Percentiles rank a stretch among this genome's conserved stretches.
These are phyloP conservation scores for Spencermartinsiella europaea DNA, from an alignment of 805 yeast genomes.

Conservation along the genomic window DNA sequence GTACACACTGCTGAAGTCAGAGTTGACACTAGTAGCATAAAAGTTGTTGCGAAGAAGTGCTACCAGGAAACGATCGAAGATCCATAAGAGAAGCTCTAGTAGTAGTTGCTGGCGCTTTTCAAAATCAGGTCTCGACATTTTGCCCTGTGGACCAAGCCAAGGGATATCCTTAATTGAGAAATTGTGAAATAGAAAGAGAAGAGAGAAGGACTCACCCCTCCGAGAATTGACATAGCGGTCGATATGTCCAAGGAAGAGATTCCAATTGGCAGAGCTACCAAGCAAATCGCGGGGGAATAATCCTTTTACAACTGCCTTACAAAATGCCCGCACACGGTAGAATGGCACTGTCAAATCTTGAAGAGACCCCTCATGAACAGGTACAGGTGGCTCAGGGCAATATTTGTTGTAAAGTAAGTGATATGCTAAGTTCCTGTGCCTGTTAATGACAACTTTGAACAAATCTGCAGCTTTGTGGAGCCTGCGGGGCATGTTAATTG, in stretches of 20 bases:
- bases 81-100: slow-evolving; percentile 50
- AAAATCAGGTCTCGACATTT: slow-evolving; percentile 41
- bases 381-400: slow-evolving; percentile 1
- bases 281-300: slow-evolving; percentile 48
- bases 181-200: slow-evolving; percentile 32
- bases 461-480: background rate
- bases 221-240: slow-evolving; percentile 36
- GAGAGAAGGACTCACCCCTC: slow-evolving; percentile 34
- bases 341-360: background rate
- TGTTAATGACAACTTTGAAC: background rate
- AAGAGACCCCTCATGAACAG: background rate
- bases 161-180: slow-evolving; percentile 41
- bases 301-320: slow-evolving; percentile 35
- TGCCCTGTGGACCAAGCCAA: slow-evolving; percentile 47
- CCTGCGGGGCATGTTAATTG: background rate
- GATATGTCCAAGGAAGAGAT: slow-evolving; percentile 35
- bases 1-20: slow-evolving; percentile 33
- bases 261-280: slow-evolving; percentile 50
- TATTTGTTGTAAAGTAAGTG: slow-evolving; percentile 2
- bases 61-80: slow-evolving; percentile 43
- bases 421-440: slow-evolving; percentile 6
- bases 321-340: slow-evolving; percentile 12
- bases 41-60: slow-evolving; percentile 50
- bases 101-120: slow-evolving; percentile 36
- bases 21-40: slow-evolving; percentile 58